Evolutionary conservation across 2,329 filamentous ascomycete genomes (phyloP), one percentile per base, ranked within the genome.

Genomic region (Clonostachys rosea): DNA sequence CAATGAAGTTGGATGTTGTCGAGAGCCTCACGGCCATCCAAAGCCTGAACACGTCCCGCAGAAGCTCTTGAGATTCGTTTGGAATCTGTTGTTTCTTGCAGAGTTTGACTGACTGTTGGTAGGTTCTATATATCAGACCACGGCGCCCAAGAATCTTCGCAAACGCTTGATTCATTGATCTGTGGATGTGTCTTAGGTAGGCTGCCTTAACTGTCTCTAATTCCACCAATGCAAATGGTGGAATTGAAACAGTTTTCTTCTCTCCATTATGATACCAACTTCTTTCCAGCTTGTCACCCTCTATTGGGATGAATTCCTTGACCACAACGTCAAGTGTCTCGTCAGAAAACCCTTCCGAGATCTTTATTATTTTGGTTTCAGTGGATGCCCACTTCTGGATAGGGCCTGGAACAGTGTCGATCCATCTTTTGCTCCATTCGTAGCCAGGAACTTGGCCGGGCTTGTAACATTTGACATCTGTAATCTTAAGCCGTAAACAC

Each of bases 21-120:
- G 78, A 81, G 52, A 83, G 58, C n/a, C 80, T 74, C 43, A 83
- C 69, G 5, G 78, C 74, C 66, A 81, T 75, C 80, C 80, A 84
- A 17, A 84, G 58, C 48, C 74, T 68, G 44, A 84, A 68, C 0
- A 76, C 76, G 49, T 70, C 69, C 17, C 60, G 59, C 24, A 83
- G 60, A 10, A 83, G 61, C 0, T 69, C 67, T 37, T 61, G 59
- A 48, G 78, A 74, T 33, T 73, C 66, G 13, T 61, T 52, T 54
- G 50, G 54, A 40, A 47, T 59, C 43, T 51, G 66, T 52, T 49
- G 56, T 53, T 51, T 67, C 57, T 13, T 55, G 43, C 58, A 61
- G 34, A 68, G 53, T 12, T 63, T 62, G 54, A 75, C 66, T 18
- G 76, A 76, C 36, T 68, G 63, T 30, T 54, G 54, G 54, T 83